phyloP scores from a whole-genome alignment of 192 early-diverging fungal species.

The Coemansia sp. region DNA sequence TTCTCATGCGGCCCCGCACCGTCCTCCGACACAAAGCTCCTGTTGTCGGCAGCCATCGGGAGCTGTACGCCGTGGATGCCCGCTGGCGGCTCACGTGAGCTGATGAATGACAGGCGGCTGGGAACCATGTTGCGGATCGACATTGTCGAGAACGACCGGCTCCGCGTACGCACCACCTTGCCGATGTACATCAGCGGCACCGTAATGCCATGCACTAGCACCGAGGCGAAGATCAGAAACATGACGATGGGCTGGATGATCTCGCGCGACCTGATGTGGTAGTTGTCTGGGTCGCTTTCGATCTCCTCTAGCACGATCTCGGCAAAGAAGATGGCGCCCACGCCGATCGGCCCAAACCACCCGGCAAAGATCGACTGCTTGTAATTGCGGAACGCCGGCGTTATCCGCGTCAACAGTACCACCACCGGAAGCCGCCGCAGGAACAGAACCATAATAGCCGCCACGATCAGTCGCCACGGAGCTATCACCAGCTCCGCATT shows the following conservation, averaged over 20 bases:
- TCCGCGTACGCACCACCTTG: conserved; percentile 54
- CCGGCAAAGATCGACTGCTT: conserved; percentile 80
- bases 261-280: conserved; percentile 33
- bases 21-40: conserved; percentile 11
- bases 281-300: conserved; percentile 41
- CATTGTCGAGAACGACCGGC: conserved; percentile 45
- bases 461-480: conserved; percentile 70
- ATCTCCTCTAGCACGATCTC: conserved; percentile 52
- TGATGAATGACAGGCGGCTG: conserved; percentile 50
- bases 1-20: conserved; percentile 3
- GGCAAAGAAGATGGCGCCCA: conserved; percentile 64
- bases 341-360: conserved; percentile 93
- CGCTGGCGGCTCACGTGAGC: conserved; percentile 35
- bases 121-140: conserved; percentile 38
- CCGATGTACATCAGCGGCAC: conserved; percentile 73
- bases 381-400: conserved; percentile 70
- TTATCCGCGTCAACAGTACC: conserved; percentile 61
- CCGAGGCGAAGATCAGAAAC: conserved; percentile 81
- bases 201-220: conserved; percentile 83
- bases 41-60: conserved; percentile 22
- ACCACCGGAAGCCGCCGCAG: conserved; percentile 76
- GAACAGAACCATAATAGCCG: conserved; percentile 68
- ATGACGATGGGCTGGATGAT: conserved; percentile 62
- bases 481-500: conserved; percentile 57
- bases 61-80: conserved; percentile 40